Evolutionary conservation across 2,329 filamentous ascomycete species (phyloP), one percentile per base, ranked within the genome.

Genomic region (Botrytis medusae): DNA sequence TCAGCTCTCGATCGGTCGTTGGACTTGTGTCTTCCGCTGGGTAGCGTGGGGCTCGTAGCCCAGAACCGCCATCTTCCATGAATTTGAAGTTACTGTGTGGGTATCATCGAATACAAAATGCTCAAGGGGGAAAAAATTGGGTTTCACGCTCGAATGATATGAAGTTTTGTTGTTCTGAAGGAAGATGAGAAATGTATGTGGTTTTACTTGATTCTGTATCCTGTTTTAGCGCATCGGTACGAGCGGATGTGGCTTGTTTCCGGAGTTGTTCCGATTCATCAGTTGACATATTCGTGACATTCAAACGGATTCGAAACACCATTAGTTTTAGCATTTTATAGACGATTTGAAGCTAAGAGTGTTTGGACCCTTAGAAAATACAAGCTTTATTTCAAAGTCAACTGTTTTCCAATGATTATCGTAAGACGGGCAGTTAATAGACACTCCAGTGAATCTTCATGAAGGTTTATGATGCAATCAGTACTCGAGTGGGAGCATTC

Each of bases 1-100:
- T 86, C 75, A 98, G 87, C 86, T 99, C 96, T 82, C 92, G 94
- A 77, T 85, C 84, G 81, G 92, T 97, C 9, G 96, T 98, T 62
- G 92, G 89, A 37, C 94, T 89, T 32, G 90, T 92, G 82, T 98
- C 96, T 82, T 98, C 94, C 75, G 92, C 94, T 4, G 87, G 86
- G 81, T 96, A 97, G 72, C 88, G 86, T 72, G 88, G 84, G 70
- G 48, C 60, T 59, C 69, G 67, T 37, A 64, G 69, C 51, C 67
- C 62, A 73, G 60, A 57, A 16, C 51, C 71, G 62, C 72, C 76
- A 77, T 78, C 67, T 73, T 78, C 77, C 77, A 78, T 78, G 44
- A 32, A 67, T 59, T 57, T 32, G 25, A 59, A 57, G n/a, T 42
- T 40, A 9, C 29, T 16, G 1, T 20, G 48, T 68, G n/a, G 48